Percentiles rank a stretch among this genome's conserved stretches.
phyloP scores from a whole-genome alignment of 2,329 filamentous ascomycete genomes.

The Cordyceps javanica region DNA sequence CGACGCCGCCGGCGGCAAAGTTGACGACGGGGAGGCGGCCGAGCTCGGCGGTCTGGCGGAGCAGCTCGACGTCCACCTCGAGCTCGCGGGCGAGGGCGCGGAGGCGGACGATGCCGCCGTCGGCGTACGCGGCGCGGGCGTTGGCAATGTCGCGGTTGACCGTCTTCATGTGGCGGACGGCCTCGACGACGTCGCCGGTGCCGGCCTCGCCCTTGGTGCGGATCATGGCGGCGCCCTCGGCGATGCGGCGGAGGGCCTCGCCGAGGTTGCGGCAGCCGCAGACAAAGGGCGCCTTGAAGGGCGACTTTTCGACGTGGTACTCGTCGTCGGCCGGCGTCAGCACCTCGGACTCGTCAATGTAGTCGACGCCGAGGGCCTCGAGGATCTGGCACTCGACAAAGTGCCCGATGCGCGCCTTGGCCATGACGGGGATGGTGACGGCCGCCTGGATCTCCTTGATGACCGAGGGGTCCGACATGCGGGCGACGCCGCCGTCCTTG shows the following conservation, averaged over 20 bases:
- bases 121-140: conserved; percentile 66
- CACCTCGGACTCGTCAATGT: conserved; percentile 97
- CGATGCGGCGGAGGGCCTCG: conserved; percentile 84
- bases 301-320: conserved; percentile 86
- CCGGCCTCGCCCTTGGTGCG: conserved; percentile 97
- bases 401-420: conserved; percentile 95
- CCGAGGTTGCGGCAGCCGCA: conserved; percentile 93
- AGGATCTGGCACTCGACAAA: conserved; percentile 99
- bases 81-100: conserved; percentile 76
- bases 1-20: conserved; percentile 97
- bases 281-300: conserved; percentile 82
- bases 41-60: conserved; percentile 81
- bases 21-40: conserved; percentile 92
- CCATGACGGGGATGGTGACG: conserved; percentile 98
- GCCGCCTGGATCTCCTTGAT: conserved; percentile 93
- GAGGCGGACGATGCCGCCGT: conserved; percentile 45
- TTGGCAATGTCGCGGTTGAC: conserved; percentile 76
- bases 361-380: conserved; percentile 90
- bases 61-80: conserved; percentile 67
- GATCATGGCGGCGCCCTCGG: conserved; percentile 97
- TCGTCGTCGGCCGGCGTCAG: conserved; percentile 87
- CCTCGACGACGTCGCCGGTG: conserved; percentile 94
- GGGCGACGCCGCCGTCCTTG: conserved; percentile 82
- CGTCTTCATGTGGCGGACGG: conserved; percentile 90
- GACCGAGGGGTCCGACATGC: conserved; percentile 93